Evolutionary conservation across 2,329 filamentous ascomycete species (phyloP).

Genomic region (Talaromyces sp.): DNA sequence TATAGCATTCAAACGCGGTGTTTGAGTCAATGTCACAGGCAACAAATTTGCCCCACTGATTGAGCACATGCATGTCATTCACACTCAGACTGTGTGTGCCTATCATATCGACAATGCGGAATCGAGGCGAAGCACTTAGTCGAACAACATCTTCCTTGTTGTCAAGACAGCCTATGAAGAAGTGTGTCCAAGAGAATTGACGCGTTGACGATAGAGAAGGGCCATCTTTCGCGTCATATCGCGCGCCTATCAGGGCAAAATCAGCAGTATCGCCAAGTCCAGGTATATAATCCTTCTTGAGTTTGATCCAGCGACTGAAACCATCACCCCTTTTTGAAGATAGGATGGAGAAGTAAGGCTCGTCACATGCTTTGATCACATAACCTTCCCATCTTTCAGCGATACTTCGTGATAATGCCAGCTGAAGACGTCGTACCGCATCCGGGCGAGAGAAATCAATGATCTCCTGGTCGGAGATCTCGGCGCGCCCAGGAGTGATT

Average conservation of each 20-base stretch:
- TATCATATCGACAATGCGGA: slow-evolving; percentile 66
- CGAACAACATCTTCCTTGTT: slow-evolving; percentile 63
- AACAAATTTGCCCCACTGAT: slow-evolving; percentile 49
- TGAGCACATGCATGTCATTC: slow-evolving; percentile 53
- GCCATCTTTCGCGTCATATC: slow-evolving; percentile 65
- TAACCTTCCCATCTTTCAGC: slow-evolving; percentile 70
- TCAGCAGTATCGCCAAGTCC: slow-evolving; percentile 80
- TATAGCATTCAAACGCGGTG: slow-evolving; percentile 46
- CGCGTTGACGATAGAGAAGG: slow-evolving; percentile 52
- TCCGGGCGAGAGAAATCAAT: slow-evolving; percentile 62
- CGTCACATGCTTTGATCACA: slow-evolving; percentile 72
- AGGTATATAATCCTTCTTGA: slow-evolving; percentile 83
- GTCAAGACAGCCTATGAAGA: slow-evolving; percentile 72
- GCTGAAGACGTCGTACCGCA: slow-evolving; percentile 57
- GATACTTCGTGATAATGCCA: slow-evolving; percentile 67
- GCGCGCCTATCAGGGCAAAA: slow-evolving; percentile 74
- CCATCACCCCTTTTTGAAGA: slow-evolving; percentile 29
- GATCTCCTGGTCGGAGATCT: slow-evolving; percentile 64
- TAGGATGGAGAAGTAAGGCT: slow-evolving; percentile 69
- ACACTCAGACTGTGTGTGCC: slow-evolving; percentile 51
- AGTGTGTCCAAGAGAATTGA: slow-evolving; percentile 71
- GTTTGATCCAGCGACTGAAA: slow-evolving; percentile 65
- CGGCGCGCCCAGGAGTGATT: slow-evolving; percentile 61
- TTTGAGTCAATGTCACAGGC: slow-evolving; percentile 37
- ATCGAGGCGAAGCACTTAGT: slow-evolving; percentile 55